Evolutionary conservation across 2,329 filamentous ascomycete genomes (phyloP), one percentile per base, ranked within the genome.

Genomic region (Trichoderma pleuroti): DNA sequence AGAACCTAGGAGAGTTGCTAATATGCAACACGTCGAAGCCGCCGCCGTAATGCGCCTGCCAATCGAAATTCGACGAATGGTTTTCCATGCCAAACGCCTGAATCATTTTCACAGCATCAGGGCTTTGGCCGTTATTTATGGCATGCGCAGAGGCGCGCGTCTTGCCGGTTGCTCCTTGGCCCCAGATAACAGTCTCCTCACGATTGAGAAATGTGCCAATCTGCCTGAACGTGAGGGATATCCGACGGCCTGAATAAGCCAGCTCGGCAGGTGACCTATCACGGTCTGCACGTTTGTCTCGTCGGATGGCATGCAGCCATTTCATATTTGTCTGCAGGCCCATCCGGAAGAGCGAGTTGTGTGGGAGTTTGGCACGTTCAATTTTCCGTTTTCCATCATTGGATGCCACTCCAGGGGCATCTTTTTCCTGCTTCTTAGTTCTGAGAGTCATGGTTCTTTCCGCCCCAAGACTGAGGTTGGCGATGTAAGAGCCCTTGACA

Each of bases 391-490:
- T 83, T 1, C 77, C 70, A 2, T 75, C 76, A 10, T 74, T 71
- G 1, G 11, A 70, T 63, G 76, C 72, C 52, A 66, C 57, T 32
- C 64, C 52, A 68, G 78, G 79, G 70, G 74, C 76, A 75, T 81
- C 80, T 77, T 82, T 85, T 34, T 83, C 82, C 52, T 77, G 78
- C 72, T 92, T 91, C 82, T 97, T 97, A 12, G 92, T 95, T 65
- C 96, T 90, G 42, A 99, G 87, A 0, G 92, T 87, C 94, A 98
- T 98, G 3, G 90, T 94, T 67, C 96, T 87, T 81, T 97, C 91
- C 0, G 95, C 94, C 1, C 96, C 96, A n/a, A 98, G 86, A 74
- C 93, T 97, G 63, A 97, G 89, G 77, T 98, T 99, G 74, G 94
- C 93, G 74, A 99, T 97, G 72, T 86, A 94, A 28, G 92, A 96